phyloP scores from a whole-genome alignment of 352 stramenopile genomes.

The Phytophthora crassamura region DNA sequence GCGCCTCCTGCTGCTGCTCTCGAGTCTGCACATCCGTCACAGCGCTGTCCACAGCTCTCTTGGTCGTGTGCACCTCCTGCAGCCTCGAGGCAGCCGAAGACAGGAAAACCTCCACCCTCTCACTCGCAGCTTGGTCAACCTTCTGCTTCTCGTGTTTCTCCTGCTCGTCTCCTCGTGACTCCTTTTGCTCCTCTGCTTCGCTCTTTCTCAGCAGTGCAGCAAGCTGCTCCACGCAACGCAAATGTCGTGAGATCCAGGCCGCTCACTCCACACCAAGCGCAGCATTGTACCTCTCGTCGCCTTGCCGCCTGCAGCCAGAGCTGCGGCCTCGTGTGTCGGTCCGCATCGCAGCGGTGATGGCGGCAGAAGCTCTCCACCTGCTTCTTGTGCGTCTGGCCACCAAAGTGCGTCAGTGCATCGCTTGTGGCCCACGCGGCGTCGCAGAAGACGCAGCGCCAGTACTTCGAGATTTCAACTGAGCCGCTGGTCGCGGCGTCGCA shows the following conservation, averaged over 20 bases:
- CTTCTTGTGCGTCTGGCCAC: slow-evolving; percentile 38
- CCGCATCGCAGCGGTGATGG: slow-evolving; percentile 59
- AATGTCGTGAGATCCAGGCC: slow-evolving; percentile 8
- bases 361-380: slow-evolving; percentile 61
- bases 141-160: not conserved
- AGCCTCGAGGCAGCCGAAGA: slow-evolving; percentile 47
- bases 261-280: not conserved
- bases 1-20: slow-evolving; percentile 7
- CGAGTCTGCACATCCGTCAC: not conserved
- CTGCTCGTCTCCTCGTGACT: slow-evolving; percentile 1
- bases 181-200: slow-evolving; percentile 3
- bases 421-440: slow-evolving; percentile 1
- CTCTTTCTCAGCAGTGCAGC: slow-evolving; percentile 2
- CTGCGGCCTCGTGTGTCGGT: slow-evolving; percentile 40
- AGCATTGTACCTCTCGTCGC: slow-evolving; percentile 38
- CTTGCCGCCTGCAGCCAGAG: slow-evolving; percentile 44
- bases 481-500: slow-evolving; percentile 14
- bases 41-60: not conserved
- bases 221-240: slow-evolving; percentile 24
- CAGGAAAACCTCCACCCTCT: slow-evolving; percentile 47
- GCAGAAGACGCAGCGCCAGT: slow-evolving; percentile 60
- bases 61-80: slow-evolving; percentile 27
- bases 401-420: slow-evolving; percentile 53
- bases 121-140: slow-evolving; percentile 4
- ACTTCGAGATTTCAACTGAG: not conserved